phyloP scores from a whole-genome alignment of 495 filamentous ascomycete species.

The Aspergillus kassunensis region DNA sequence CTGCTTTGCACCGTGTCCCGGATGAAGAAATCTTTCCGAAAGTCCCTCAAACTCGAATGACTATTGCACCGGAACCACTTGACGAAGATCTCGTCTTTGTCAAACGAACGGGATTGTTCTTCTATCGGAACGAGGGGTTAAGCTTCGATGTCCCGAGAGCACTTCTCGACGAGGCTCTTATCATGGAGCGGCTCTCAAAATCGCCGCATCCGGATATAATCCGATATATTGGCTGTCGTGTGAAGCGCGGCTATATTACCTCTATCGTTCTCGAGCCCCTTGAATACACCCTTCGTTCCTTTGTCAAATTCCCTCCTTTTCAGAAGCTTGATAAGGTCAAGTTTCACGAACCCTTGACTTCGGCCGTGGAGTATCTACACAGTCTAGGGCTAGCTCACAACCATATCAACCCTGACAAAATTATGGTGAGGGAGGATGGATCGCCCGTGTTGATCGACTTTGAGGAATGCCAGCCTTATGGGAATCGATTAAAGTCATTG shows the following conservation, averaged over 20 bases:
- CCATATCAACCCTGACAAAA: background rate
- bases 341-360: background rate
- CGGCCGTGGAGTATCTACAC: background rate
- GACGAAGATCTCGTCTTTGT: too few species aligned
- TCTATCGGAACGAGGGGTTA: too few species aligned
- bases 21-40: background rate
- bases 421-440: background rate
- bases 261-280: background rate
- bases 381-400: background rate
- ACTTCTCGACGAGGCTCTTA: background rate
- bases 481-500: background rate
- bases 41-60: too few species aligned
- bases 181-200: background rate
- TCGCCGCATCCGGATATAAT: background rate
- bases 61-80: background rate
- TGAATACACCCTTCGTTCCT: background rate
- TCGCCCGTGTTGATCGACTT: constrained; percentile 1
- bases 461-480: background rate
- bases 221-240: background rate
- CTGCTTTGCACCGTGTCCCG: background rate
- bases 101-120: too few species aligned
- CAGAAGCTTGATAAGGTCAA: background rate
- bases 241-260: background rate
- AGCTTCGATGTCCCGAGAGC: background rate
- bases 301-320: background rate